phyloP scores from a whole-genome alignment of 768 basidiomycete genomes.

The Gymnopilus junonius region DNA sequence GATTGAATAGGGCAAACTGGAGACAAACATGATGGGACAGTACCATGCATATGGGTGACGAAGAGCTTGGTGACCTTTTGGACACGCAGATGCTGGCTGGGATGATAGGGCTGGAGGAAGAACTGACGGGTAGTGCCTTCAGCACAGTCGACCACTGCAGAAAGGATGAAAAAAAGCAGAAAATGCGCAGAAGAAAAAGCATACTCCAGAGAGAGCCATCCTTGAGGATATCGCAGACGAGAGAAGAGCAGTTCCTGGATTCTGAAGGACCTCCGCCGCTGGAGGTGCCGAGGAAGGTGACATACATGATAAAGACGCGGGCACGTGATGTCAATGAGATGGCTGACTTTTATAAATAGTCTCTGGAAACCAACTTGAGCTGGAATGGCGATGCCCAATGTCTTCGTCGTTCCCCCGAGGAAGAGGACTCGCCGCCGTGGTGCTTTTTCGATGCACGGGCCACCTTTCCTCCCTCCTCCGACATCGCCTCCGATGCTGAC shows the following conservation, averaged over 20 bases:
- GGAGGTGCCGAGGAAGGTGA: conserved; percentile 79
- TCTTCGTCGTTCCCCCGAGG: conserved; percentile 64
- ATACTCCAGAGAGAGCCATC: conserved; percentile 72
- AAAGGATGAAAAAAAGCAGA: conserved; percentile 2
- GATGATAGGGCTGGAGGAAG: conserved; percentile 48
- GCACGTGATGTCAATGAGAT: conserved; percentile 33
- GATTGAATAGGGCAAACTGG: background rate
- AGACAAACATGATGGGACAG: conserved; percentile 8
- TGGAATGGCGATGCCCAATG: conserved; percentile 52
- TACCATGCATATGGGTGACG: conserved; percentile 87
- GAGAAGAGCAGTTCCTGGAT: conserved; percentile 77
- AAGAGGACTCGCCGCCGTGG: conserved; percentile 57
- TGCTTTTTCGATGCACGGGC: conserved; percentile 59
- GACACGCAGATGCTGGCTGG: conserved; percentile 39
- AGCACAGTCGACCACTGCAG: conserved; percentile 77
- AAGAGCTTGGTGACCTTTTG: conserved; percentile 70
- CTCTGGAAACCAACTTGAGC: too few species aligned
- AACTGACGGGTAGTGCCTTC: conserved; percentile 82
- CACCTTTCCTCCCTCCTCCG: conserved; percentile 19
- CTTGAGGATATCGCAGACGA: conserved; percentile 61
- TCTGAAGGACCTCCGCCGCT: conserved; percentile 77
- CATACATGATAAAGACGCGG: conserved; percentile 45
- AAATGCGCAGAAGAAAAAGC: conserved; percentile 23
- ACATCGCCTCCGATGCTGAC: conserved; percentile 18
- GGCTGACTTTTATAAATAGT: conserved; percentile 26